These are phyloP conservation scores for Cinnamomum micranthum DNA, from an alignment of 164 flowering plant species.

Conservation along the genomic window DNA sequence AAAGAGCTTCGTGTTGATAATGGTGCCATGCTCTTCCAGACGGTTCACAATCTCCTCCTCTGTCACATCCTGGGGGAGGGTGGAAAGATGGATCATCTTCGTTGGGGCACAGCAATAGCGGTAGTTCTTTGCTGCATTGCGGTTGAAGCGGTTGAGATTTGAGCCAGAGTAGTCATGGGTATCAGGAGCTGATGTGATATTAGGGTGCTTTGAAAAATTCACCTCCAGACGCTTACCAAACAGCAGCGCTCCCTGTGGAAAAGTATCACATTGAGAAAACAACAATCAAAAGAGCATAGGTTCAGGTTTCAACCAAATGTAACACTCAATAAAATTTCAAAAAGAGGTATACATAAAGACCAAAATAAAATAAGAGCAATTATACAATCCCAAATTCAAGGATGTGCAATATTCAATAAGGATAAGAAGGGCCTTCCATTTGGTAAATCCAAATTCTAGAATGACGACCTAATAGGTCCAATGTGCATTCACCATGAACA, in stretches of 20 bases:
- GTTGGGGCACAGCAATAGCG: slow-evolving; percentile 99
- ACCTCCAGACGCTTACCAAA: slow-evolving; percentile 95
- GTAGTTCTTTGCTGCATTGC: slow-evolving; percentile 94
- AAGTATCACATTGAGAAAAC: not conserved
- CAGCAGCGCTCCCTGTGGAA: slow-evolving; percentile 68
- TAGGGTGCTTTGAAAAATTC: slow-evolving; percentile 85
- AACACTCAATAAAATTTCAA: too few species aligned
- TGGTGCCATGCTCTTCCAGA: slow-evolving; percentile 86
- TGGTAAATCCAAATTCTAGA: too few species aligned
- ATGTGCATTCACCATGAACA: too few species aligned
- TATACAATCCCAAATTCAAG: too few species aligned
- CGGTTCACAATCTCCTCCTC: slow-evolving; percentile 79
- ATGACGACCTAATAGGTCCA: too few species aligned
- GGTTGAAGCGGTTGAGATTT: slow-evolving; percentile 91
- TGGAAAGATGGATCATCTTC: slow-evolving; percentile 91
- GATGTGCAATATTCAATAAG: too few species aligned
- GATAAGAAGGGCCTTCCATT: too few species aligned
- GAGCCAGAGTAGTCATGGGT: slow-evolving; percentile 85
- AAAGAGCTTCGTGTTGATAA: slow-evolving; percentile 73
- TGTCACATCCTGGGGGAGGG: slow-evolving; percentile 72
- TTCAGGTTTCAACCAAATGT: too few species aligned
- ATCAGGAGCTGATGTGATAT: slow-evolving; percentile 77
- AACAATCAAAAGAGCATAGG: not conserved
- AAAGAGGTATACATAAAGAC: too few species aligned
- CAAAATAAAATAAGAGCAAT: too few species aligned